These are phyloP conservation scores for Pleurotus salmoneostramineus DNA, from an alignment of 768 basidiomycete genomes.

Conservation along the genomic window DNA sequence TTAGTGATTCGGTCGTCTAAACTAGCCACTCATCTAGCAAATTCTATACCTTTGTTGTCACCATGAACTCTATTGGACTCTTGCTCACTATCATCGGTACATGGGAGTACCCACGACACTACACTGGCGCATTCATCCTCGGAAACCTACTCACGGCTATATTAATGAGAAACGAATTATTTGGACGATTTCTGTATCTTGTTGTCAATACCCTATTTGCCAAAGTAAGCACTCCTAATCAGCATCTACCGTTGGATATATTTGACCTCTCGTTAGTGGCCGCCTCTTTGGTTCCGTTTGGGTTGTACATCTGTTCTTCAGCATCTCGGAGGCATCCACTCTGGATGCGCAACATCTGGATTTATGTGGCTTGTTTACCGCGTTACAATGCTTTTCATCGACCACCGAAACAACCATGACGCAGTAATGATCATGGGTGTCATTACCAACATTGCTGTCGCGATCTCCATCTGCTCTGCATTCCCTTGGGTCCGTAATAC, in stretches of 20 bases:
- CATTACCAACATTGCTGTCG: conserved; percentile 54
- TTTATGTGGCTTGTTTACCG: conserved; percentile 69
- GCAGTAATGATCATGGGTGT: conserved; percentile 60
- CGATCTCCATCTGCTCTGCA: conserved; percentile 60
- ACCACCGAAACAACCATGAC: conserved; percentile 46
- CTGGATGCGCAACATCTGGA: conserved; percentile 76
- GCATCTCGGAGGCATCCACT: conserved; percentile 83
- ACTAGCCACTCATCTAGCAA: conserved; percentile 40
- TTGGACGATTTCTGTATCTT: conserved; percentile 72
- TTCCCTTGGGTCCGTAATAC: conserved; percentile 80
- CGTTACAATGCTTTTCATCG: conserved; percentile 47
- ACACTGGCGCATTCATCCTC: conserved; percentile 68
- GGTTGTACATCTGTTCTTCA: conserved; percentile 70
- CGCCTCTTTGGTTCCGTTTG: conserved; percentile 60
- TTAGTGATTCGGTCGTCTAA: neutral
- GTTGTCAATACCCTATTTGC: conserved; percentile 72
- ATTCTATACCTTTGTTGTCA: conserved; percentile 63
- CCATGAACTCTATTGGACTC: conserved; percentile 57
- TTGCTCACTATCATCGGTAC: conserved; percentile 55
- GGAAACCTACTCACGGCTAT: conserved; percentile 74
- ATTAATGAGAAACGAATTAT: conserved; percentile 78
- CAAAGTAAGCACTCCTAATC: conserved; percentile 43
- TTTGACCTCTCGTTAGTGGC: conserved; percentile 27
- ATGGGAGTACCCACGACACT: conserved; percentile 65
- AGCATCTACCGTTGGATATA: neutral